phyloP scores from a whole-genome alignment of 2,329 filamentous ascomycete species.

The Kalaharituber pfeilii region DNA sequence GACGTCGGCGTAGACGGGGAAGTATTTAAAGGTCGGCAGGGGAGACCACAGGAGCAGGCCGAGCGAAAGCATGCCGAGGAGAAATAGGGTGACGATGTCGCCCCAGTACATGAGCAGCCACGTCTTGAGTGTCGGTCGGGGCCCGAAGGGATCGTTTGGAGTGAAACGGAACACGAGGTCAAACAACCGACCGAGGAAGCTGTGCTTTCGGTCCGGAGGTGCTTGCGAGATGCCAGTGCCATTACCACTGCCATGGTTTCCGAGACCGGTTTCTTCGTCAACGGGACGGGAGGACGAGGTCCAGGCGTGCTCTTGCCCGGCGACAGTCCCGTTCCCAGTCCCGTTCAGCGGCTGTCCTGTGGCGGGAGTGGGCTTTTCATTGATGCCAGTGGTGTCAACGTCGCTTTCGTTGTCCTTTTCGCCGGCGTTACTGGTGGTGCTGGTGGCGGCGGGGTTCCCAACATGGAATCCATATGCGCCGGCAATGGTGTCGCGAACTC shows the following conservation, averaged over 20 bases:
- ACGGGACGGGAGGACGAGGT: background rate
- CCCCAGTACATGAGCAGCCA: conserved; percentile 19
- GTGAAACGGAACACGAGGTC: background rate
- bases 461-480: no score
- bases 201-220: background rate
- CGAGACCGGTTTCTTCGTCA: background rate
- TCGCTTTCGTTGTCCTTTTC: no score
- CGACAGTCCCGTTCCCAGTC: background rate
- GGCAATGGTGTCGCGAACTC: no score
- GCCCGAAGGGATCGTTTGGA: conserved; percentile 15
- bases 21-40: conserved; percentile 17
- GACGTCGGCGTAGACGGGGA: conserved; percentile 13
- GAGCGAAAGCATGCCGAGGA: conserved; percentile 13
- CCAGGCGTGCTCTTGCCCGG: background rate
- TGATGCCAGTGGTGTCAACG: background rate
- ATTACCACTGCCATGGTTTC: background rate
- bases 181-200: background rate
- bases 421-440: no score
- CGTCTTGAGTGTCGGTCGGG: conserved; percentile 12
- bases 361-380: background rate
- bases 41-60: conserved; percentile 19
- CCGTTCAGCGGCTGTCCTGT: background rate
- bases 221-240: background rate
- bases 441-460: no score
- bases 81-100: conserved; percentile 16